Conservation (phyloP, 441 rosid genomes). For the Eugenia klotzschiana region DNA sequence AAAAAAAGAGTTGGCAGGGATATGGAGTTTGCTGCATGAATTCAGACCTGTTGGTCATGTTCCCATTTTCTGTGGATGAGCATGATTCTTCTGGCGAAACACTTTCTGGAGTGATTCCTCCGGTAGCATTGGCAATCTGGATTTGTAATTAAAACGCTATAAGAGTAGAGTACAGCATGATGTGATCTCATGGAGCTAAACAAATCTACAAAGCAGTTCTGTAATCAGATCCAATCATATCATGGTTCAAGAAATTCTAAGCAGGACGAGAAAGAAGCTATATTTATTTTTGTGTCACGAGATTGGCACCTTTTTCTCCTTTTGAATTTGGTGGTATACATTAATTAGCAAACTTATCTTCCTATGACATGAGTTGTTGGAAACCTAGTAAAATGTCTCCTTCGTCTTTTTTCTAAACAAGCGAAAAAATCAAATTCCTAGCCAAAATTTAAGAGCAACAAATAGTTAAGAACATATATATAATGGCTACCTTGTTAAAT, state of each 20-base stretch:
- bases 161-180: background rate
- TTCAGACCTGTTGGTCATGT: constrained; percentile 12
- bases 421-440: background rate
- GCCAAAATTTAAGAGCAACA: background rate
- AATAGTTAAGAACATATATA: background rate
- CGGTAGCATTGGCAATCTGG: background rate
- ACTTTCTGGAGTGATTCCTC: constrained; percentile 1
- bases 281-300: background rate
- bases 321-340: background rate
- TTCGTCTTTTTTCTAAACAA: background rate
- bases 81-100: constrained; percentile 3
- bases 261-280: background rate
- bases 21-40: background rate
- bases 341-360: background rate
- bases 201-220: background rate
- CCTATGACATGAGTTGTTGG: background rate
- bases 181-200: background rate
- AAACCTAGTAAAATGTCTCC: background rate
- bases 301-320: constrained; percentile 12
- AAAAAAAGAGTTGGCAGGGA: background rate
- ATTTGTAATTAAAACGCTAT: background rate
- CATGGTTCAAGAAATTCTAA: background rate
- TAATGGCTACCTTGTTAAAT: background rate
- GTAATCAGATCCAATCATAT: background rate
- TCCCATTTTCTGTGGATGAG: constrained; percentile 11